Conservation (phyloP, 2,329 filamentous ascomycete genomes). For the Phialophora chinensis region DNA sequence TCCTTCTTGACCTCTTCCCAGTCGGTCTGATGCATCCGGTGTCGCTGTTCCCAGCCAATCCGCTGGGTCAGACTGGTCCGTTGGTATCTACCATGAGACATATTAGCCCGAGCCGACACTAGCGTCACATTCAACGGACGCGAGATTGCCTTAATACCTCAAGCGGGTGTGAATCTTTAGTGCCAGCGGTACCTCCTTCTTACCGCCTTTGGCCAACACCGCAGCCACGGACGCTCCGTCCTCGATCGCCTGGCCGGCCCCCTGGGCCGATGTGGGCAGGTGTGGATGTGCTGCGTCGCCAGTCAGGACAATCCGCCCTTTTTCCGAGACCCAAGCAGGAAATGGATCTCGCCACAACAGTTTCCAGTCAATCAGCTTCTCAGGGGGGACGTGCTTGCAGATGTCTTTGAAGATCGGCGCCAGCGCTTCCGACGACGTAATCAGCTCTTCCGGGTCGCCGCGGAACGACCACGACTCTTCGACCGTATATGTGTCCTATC, state of each 20-base stretch:
- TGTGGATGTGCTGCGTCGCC: slow-evolving; percentile 32
- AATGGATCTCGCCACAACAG: slow-evolving; percentile 38
- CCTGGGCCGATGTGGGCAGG: slow-evolving; percentile 27
- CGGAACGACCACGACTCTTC: slow-evolving; percentile 62
- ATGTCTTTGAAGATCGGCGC: slow-evolving; percentile 43
- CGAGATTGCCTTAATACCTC: slow-evolving; percentile 1
- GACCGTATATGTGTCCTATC: slow-evolving; percentile 58
- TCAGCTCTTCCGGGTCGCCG: slow-evolving; percentile 58
- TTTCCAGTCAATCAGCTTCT: slow-evolving; percentile 41
- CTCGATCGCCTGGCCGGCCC: slow-evolving; percentile 33
- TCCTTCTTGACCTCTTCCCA: slow-evolving; percentile 53
- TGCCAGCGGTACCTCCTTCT: slow-evolving; percentile 13
- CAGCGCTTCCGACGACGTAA: slow-evolving; percentile 58
- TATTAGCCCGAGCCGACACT: slow-evolving; percentile 31
- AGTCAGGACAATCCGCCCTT: slow-evolving; percentile 39
- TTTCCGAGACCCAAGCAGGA: slow-evolving; percentile 21
- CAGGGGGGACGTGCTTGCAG: slow-evolving; percentile 38
- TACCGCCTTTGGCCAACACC: slow-evolving; percentile 6
- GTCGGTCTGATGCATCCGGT: slow-evolving; percentile 58
- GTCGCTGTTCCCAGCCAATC: slow-evolving; percentile 44
- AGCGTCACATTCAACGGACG: not conserved
- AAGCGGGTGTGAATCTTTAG: slow-evolving; percentile 15
- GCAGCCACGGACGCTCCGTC: slow-evolving; percentile 39
- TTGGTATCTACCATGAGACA: slow-evolving; percentile 35
- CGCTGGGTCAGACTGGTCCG: slow-evolving; percentile 58